Conservation (phyloP, 306 rosid genomes). For the Vicia villosa region DNA sequence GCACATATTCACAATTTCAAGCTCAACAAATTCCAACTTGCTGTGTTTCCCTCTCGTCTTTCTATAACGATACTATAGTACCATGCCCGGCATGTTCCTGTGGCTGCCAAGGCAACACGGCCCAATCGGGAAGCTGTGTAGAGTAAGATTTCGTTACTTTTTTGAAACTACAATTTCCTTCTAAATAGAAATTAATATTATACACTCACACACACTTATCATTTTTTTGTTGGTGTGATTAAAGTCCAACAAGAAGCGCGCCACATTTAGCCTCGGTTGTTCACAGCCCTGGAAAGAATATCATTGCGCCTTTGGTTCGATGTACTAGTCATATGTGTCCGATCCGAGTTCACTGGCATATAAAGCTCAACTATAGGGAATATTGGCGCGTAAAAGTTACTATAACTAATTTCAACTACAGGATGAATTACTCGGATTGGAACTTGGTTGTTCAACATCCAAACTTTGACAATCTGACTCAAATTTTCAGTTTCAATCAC, state of each 20-base stretch:
- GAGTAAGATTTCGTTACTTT: conserved; percentile 53
- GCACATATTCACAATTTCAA: conserved; percentile 82
- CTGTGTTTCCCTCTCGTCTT: conserved; percentile 84
- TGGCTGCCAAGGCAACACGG: conserved; percentile 64
- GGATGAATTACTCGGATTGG: conserved; percentile 80
- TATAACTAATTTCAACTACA: conserved; percentile 72
- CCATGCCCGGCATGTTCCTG: conserved; percentile 75
- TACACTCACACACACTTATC: conserved; percentile 21
- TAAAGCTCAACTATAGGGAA: conserved; percentile 70
- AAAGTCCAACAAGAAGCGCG: conserved; percentile 54
- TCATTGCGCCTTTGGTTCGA: conserved; percentile 57
- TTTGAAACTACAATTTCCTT: conserved; percentile 7
- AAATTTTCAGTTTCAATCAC: conserved; percentile 80
- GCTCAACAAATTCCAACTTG: conserved; percentile 76
- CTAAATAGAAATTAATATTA: not conserved
- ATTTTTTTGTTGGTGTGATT: conserved; percentile 18
- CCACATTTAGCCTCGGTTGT: conserved; percentile 67
- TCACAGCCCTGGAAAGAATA: conserved; percentile 40
- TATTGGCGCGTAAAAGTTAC: conserved; percentile 86
- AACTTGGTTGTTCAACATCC: conserved; percentile 86
- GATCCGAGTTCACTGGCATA: conserved; percentile 85
- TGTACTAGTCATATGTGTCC: conserved; percentile 91
- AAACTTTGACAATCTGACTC: conserved; percentile 74
- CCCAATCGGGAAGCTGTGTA: conserved; percentile 57
- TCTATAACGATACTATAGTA: conserved; percentile 73